Conservation (phyloP, 2,329 filamentous ascomycete genomes). For the Ophiostoma australiae region DNA sequence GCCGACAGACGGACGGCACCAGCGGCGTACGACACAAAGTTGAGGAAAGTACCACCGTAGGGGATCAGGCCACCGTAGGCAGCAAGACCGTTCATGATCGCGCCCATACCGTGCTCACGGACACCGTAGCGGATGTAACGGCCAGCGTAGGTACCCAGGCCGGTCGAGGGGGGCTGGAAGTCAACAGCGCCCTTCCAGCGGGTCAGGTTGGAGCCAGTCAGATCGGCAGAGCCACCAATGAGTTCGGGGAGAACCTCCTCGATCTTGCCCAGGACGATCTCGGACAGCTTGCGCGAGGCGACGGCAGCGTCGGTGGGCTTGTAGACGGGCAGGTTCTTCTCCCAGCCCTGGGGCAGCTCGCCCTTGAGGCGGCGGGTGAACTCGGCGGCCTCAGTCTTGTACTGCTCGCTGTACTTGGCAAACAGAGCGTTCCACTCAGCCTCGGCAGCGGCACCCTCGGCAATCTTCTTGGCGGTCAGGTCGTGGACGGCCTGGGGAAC, state of each 20-base stretch:
- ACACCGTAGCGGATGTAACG: slow-evolving; percentile 93
- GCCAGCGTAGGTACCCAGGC: slow-evolving; percentile 78
- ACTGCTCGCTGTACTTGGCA: slow-evolving; percentile 74
- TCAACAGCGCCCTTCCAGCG: slow-evolving; percentile 95
- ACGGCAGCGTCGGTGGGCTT: slow-evolving; percentile 77
- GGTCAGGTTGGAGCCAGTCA: slow-evolving; percentile 98
- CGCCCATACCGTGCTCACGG: slow-evolving; percentile 86
- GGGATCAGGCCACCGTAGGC: slow-evolving; percentile 95
- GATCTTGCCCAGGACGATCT: slow-evolving; percentile 86
- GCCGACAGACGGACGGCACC: slow-evolving; percentile 92
- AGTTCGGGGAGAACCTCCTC: slow-evolving; percentile 81
- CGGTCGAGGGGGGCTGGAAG: slow-evolving; percentile 86
- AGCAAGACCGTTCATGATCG: slow-evolving; percentile 89
- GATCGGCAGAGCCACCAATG: slow-evolving; percentile 89
- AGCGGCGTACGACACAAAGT: slow-evolving; percentile 97
- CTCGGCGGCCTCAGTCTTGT: slow-evolving; percentile 74
- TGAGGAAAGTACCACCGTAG: slow-evolving; percentile 93
- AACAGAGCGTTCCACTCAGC: slow-evolving; percentile 93
- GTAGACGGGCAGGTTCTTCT: slow-evolving; percentile 88
- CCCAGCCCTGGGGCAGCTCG: slow-evolving; percentile 91
- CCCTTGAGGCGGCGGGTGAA: slow-evolving; percentile 73
- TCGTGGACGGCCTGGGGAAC: slow-evolving; percentile 96
- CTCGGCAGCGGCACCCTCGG: slow-evolving; percentile 83
- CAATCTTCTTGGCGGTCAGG: slow-evolving; percentile 74
- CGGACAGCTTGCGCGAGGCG: slow-evolving; percentile 93